phyloP scores from a whole-genome alignment of 2,329 filamentous ascomycete genomes.

The Colletotrichum higginsianum region DNA sequence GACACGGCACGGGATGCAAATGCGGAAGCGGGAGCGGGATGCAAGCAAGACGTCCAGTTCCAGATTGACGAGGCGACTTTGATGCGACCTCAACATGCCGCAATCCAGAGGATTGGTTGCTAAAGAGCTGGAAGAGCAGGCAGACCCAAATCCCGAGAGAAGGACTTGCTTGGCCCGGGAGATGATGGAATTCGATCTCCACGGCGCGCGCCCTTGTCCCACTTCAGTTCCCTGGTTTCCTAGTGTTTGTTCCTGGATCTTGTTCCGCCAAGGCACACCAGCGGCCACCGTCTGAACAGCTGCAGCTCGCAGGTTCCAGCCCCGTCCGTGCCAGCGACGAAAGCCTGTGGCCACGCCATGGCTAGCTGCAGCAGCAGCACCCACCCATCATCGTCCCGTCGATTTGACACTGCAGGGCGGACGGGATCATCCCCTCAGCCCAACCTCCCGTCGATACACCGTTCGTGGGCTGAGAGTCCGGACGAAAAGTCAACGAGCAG shows the following conservation, averaged over 20 bases:
- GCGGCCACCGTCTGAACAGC: constrained; percentile 3
- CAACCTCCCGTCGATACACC: constrained; percentile 28
- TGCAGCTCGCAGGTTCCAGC: constrained; percentile 27
- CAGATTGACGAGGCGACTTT: constrained; percentile 39
- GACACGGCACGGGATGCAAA: constrained; percentile 24
- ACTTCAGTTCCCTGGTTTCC: constrained; percentile 17
- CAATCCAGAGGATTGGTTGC: neutral
- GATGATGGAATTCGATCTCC: neutral
- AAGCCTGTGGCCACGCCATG: constrained; percentile 19
- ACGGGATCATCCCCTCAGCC: constrained; percentile 25
- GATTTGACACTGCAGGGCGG: constrained; percentile 33
- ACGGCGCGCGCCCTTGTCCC: neutral
- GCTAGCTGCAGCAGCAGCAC: constrained; percentile 28
- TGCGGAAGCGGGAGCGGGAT: constrained; percentile 33
- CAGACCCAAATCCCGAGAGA: neutral
- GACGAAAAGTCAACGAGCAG: constrained; percentile 17
- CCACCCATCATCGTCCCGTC: constrained; percentile 15
- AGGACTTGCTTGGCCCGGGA: neutral
- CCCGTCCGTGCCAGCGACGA: constrained; percentile 31
- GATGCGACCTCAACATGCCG: constrained; percentile 36
- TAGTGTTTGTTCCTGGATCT: constrained; percentile 9
- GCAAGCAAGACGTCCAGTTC: constrained; percentile 16
- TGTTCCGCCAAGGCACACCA: constrained; percentile 13
- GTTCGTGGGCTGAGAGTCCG: constrained; percentile 24
- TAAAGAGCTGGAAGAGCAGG: constrained; percentile 9